Conservation (phyloP, 495 filamentous ascomycete genomes). For the Saxispiralis lemnorum region DNA sequence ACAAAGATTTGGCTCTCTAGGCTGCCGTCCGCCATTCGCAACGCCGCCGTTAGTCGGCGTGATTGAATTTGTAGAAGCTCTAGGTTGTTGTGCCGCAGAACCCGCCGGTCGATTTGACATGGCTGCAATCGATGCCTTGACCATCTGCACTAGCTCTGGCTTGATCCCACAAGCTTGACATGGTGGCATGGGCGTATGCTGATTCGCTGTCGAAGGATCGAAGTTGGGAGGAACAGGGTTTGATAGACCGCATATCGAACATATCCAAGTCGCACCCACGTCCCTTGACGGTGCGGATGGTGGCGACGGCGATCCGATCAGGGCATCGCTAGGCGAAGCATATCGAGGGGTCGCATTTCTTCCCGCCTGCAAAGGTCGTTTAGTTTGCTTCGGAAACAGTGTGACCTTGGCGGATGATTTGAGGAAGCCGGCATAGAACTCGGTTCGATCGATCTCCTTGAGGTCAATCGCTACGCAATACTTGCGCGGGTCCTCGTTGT, state of each 20-base stretch:
- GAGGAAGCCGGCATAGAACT: slow-evolving; percentile 83
- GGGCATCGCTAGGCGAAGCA: slow-evolving; percentile 9
- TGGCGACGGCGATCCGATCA: slow-evolving; percentile 18
- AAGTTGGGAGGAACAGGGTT: slow-evolving; percentile 90
- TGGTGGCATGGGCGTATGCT: slow-evolving; percentile 59
- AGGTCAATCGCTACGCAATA: slow-evolving; percentile 71
- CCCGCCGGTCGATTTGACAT: slow-evolving; percentile 18
- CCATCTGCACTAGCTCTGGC: slow-evolving; percentile 58
- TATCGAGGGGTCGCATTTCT: slow-evolving; percentile 10
- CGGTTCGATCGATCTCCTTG: slow-evolving; percentile 76
- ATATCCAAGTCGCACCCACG: slow-evolving; percentile 79
- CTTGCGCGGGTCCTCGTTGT: slow-evolving; percentile 70
- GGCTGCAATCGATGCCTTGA: slow-evolving; percentile 62
- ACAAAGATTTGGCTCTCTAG: slow-evolving; percentile 30
- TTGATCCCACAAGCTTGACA: slow-evolving; percentile 91
- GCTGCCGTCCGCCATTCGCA: neutral
- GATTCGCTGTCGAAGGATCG: slow-evolving; percentile 57
- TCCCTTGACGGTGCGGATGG: slow-evolving; percentile 32
- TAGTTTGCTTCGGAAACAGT: slow-evolving; percentile 55
- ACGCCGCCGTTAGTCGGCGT: too few relatives aligned
- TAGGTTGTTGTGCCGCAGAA: neutral
- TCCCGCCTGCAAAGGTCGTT: slow-evolving; percentile 32
- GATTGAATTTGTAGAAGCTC: neutral
- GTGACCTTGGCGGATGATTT: slow-evolving; percentile 93
- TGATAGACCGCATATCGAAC: slow-evolving; percentile 92